Base-by-base conservation (phyloP, 495 filamentous ascomycete species). In the Penicillium pancosmium region DNA sequence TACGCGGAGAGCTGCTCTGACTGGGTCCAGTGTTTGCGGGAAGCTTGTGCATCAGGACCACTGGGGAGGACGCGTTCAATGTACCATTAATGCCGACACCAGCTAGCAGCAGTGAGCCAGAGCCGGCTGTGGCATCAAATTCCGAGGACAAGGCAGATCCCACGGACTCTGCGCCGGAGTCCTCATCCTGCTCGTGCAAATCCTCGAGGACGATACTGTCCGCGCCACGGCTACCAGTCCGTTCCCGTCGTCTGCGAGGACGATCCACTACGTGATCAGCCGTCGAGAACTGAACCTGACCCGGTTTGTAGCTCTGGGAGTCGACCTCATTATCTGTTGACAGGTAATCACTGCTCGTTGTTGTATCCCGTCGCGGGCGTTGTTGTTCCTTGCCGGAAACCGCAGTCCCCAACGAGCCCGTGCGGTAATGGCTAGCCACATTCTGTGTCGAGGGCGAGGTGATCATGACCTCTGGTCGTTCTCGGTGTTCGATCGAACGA, bases 261-360 rank as follows among this genome's bases (percentile, higher is more conserved):
- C 84, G 75, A 35, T 88, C 84, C 56, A 84, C 84, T 33, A 81
- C 70, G 61, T 84, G 82, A 53, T 82, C 65, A 58, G 76, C 67
- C 40, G 65, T 64, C 31, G 74, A 77, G 57, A 82, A 75, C 65
- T 88, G 77, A 53, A 86, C 77, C 47, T 81, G 86, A 61, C 72
- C 85, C 65, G 74, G 79, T 73, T 73, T 88, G 77, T 86, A 89
- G 5, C 82, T 78, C 11, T 86, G 85, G 1, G 86, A 76, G 41
- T 92, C 90, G 40, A 92, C 78, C 58, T 94, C 92, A 65, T 93
- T 93, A 61, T 96, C 92, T 0, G 92, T 95, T 1, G 91, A 96
- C 60, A 97, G 82, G 52, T 31, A 31, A 6, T 97, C 92, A 70
- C 91, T 95, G 71, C 92, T 96, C 2, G 92, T 95, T 9, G 90